phyloP scores from a whole-genome alignment of 176 grass and related monocot genomes.

The Aegilops umbellulata region DNA sequence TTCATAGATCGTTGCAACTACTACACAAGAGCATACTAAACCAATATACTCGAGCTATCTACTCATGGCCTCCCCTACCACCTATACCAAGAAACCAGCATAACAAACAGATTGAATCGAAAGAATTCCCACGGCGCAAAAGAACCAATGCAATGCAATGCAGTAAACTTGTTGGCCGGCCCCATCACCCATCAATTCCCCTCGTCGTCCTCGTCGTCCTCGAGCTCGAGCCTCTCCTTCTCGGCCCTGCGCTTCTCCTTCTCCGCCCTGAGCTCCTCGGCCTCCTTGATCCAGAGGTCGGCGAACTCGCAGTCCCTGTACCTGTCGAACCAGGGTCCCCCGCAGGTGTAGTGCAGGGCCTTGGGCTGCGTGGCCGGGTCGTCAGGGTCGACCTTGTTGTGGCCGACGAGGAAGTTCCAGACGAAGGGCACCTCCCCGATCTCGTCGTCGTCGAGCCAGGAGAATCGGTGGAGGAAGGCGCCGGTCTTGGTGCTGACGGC shows the following conservation, averaged over 20 bases:
- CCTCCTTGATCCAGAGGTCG: conserved; percentile 66
- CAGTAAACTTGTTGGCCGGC: background rate
- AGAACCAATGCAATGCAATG: conserved; percentile 31
- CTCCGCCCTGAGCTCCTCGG: conserved; percentile 55
- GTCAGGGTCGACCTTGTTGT: conserved; percentile 53
- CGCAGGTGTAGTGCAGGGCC: conserved; percentile 69
- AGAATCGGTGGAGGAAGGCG: conserved; percentile 71
- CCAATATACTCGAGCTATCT: conserved; percentile 22
- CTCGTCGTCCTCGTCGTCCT: background rate
- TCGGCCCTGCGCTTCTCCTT: conserved; percentile 31
- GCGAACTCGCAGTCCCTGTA: conserved; percentile 73
- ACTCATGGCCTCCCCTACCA: background rate
- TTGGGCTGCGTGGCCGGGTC: conserved; percentile 54
- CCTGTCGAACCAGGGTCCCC: conserved; percentile 76
- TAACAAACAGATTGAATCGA: background rate
- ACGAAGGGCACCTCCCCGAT: conserved; percentile 73
- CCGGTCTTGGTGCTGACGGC: conserved; percentile 71
- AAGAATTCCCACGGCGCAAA: background rate
- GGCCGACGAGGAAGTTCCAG: conserved; percentile 86
- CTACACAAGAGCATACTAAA: conserved; percentile 19
- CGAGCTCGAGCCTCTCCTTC: background rate
- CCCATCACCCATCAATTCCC: conserved; percentile 23
- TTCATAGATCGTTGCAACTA: conserved; percentile 30
- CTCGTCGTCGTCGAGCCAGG: conserved; percentile 76
- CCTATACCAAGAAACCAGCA: conserved; percentile 12